These are phyloP conservation scores for Hygrophoropsis aurantiaca DNA, from an alignment of 768 basidiomycete species.

Conservation along the genomic window DNA sequence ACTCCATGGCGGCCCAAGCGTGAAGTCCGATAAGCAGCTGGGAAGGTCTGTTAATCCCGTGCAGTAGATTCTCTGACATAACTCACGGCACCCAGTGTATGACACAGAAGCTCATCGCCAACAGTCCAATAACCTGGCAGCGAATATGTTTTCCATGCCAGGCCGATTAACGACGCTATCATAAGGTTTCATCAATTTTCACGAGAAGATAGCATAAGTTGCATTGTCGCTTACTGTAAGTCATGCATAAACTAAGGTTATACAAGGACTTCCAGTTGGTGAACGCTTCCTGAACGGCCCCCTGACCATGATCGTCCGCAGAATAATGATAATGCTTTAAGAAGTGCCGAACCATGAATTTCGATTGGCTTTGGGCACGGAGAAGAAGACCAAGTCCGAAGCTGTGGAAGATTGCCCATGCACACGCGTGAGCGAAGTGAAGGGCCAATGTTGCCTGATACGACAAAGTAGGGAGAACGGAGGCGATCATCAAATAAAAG, in stretches of 20 bases:
- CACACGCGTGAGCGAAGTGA: conserved; percentile 79
- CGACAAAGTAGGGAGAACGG: conserved; percentile 61
- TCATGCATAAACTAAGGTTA: conserved; percentile 93
- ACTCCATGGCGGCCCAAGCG: conserved; percentile 87
- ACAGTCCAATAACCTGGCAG: conserved; percentile 84
- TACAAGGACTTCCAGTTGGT: conserved; percentile 93
- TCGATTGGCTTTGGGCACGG: conserved; percentile 78
- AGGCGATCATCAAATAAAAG: conserved; percentile 59
- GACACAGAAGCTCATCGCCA: conserved; percentile 82
- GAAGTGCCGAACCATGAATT: conserved; percentile 92
- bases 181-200: background rate
- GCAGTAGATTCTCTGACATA: background rate
- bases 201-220: background rate
- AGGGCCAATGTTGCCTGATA: conserved; percentile 50
- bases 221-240: conserved; percentile 64
- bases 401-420: conserved; percentile 87
- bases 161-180: conserved; percentile 77
- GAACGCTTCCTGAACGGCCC: conserved; percentile 92
- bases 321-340: conserved; percentile 93
- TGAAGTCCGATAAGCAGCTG: conserved; percentile 86
- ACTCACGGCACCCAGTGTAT: conserved; percentile 84
- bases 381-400: conserved; percentile 85
- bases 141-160: conserved; percentile 90
- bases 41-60: background rate
- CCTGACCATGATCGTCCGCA: conserved; percentile 60